A percentile compares a stretch with the other conserved stretches of the same genome.
Evolutionary conservation across 768 basidiomycete genomes (phyloP).

Genomic region (Rhodotorula toruloides): DNA sequence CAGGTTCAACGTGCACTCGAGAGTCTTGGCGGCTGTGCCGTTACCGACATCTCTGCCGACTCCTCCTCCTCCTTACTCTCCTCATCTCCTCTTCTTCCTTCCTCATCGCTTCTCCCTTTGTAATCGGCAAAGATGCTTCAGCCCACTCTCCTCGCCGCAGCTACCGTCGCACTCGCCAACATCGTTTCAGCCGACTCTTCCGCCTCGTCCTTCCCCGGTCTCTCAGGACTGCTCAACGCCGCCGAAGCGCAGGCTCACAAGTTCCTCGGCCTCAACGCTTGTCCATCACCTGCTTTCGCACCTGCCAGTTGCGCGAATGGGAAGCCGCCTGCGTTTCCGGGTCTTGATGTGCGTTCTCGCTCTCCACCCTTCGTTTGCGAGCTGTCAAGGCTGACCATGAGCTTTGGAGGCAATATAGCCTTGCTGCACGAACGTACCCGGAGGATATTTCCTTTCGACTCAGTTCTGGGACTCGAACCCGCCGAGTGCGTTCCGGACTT

Average conservation of each 20-base stretch:
- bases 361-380: background rate
- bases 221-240: background rate
- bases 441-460: slow-evolving; percentile 2
- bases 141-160: background rate
- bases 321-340: background rate
- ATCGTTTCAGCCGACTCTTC: too few species aligned
- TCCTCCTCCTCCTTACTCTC: too few species aligned
- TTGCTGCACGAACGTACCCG: slow-evolving; percentile 34
- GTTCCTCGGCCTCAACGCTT: slow-evolving; percentile 4
- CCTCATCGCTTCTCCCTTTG: background rate
- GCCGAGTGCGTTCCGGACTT: too few species aligned
- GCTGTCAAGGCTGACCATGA: background rate
- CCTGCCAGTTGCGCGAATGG: slow-evolving; percentile 1
- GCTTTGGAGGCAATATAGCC: background rate
- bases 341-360: background rate
- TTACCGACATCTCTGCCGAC: too few species aligned
- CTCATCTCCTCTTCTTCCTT: background rate
- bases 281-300: slow-evolving; percentile 8
- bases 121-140: background rate
- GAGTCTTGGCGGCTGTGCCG: too few species aligned
- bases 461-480: slow-evolving; percentile 29
- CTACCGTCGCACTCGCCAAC: background rate
- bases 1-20: too few species aligned
- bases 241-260: background rate
- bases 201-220: background rate